Percentiles rank a stretch among this genome's conserved stretches.
Conservation (phyloP, 306 rosid species). For the Malus orientalis region DNA sequence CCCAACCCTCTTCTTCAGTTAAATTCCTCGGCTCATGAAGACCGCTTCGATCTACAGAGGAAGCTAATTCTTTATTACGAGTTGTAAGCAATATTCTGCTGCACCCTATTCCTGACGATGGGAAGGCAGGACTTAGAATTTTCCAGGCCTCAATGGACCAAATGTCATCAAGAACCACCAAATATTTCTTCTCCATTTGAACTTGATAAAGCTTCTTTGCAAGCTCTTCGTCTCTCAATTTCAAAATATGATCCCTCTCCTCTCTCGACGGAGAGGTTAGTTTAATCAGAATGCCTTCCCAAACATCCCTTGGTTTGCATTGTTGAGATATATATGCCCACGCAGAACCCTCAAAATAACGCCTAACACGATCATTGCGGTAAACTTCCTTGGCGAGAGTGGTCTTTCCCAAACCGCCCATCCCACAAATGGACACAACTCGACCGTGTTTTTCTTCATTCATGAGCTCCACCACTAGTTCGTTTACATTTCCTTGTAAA, state of each 20-base stretch:
- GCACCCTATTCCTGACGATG: not conserved
- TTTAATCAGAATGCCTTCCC: not conserved
- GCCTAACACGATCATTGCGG: not conserved
- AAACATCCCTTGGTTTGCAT: not conserved
- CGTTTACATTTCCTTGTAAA: not conserved
- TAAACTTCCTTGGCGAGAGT: constrained; percentile 15
- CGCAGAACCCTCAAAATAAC: not conserved
- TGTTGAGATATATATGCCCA: not conserved
- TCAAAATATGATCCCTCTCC: not conserved
- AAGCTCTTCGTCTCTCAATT: not conserved
- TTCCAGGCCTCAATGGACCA: not conserved
- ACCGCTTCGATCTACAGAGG: not conserved
- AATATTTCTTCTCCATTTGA: not conserved
- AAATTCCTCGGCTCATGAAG: not conserved
- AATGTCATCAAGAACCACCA: not conserved
- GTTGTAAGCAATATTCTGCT: constrained; percentile 12
- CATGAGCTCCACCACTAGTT: not conserved
- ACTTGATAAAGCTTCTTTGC: not conserved
- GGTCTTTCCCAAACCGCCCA: constrained; percentile 24
- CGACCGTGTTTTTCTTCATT: constrained; percentile 1
- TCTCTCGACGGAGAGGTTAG: not conserved
- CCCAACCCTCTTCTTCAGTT: not conserved
- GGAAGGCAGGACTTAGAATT: not conserved
- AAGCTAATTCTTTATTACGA: not conserved
- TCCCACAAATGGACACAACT: constrained; percentile 9